Percentiles rank a stretch among this genome's conserved stretches.
These are phyloP conservation scores for Pyrus pyrifolia DNA, from an alignment of 306 rosid species.

Conservation along the genomic window DNA sequence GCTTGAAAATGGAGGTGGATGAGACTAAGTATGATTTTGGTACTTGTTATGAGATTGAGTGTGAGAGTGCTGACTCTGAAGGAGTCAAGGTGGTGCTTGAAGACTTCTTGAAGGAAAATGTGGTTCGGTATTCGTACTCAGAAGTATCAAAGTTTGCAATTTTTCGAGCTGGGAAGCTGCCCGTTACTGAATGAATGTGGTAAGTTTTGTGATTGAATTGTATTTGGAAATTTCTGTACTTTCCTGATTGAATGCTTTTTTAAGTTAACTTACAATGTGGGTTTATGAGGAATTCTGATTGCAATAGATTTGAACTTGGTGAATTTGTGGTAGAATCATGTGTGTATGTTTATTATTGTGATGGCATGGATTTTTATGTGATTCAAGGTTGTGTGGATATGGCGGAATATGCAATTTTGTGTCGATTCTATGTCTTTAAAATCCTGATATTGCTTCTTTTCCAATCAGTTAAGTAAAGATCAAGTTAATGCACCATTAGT, in stretches of 20 bases:
- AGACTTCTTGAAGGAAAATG: conserved; percentile 62
- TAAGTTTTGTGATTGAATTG: background rate
- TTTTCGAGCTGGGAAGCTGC: conserved; percentile 46
- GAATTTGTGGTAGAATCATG: background rate
- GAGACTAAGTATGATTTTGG: conserved; percentile 71
- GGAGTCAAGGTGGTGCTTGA: conserved; percentile 55
- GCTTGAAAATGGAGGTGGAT: conserved; percentile 84
- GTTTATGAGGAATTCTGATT: background rate
- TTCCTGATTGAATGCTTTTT: background rate
- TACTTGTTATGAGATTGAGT: conserved; percentile 73
- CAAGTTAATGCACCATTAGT: background rate
- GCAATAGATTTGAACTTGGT: background rate
- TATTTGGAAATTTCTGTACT: background rate
- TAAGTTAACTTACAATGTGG: background rate
- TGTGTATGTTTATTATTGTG: background rate
- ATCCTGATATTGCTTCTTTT: background rate
- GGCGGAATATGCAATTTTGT: background rate
- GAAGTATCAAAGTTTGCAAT: conserved; percentile 58
- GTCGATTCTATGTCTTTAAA: background rate
- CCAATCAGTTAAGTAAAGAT: background rate
- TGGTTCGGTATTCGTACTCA: conserved; percentile 53
- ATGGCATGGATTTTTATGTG: background rate
- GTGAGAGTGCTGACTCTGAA: conserved; percentile 76
- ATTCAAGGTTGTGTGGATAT: background rate
- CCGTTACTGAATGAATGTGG: conserved; percentile 16